phyloP scores from a whole-genome alignment of 2,329 filamentous ascomycete species.

The Talaromyces marneffei region DNA sequence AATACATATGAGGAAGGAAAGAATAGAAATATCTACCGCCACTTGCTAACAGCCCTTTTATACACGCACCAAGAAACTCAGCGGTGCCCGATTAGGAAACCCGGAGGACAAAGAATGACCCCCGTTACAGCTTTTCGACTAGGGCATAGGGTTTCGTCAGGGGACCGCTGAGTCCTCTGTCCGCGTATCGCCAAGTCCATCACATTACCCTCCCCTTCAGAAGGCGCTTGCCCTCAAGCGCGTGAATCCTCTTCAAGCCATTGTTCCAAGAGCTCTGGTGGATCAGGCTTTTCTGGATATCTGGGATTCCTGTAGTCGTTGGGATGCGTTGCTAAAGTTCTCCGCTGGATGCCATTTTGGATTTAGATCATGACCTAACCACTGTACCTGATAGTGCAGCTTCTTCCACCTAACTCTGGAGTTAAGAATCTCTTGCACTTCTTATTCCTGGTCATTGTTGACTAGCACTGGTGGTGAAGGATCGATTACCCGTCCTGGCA shows the following conservation, averaged over 20 bases:
- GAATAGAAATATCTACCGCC: too few species aligned
- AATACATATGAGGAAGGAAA: too few species aligned
- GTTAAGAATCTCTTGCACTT: neutral
- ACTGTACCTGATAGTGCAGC: neutral
- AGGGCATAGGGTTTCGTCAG: too few species aligned
- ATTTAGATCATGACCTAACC: neutral
- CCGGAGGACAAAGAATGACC: too few species aligned
- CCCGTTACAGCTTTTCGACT: too few species aligned
- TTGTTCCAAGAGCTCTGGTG: neutral
- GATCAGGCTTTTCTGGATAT: neutral
- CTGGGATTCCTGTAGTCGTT: neutral
- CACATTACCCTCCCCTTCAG: neutral
- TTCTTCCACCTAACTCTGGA: neutral
- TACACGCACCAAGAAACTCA: too few species aligned
- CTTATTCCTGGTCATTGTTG: neutral
- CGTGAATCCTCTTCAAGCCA: neutral
- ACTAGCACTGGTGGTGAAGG: neutral
- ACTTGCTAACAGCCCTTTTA: too few species aligned
- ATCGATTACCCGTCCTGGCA: neutral
- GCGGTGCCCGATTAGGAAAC: too few species aligned
- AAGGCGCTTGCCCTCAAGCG: neutral
- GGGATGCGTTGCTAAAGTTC: neutral
- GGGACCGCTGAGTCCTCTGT: too few species aligned
- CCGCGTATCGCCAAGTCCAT: too few species aligned
- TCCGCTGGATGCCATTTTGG: neutral